Evolutionary conservation across 2,329 filamentous ascomycete species (phyloP), one percentile per base, ranked within the genome.

Genomic region (Claviceps monticola): DNA sequence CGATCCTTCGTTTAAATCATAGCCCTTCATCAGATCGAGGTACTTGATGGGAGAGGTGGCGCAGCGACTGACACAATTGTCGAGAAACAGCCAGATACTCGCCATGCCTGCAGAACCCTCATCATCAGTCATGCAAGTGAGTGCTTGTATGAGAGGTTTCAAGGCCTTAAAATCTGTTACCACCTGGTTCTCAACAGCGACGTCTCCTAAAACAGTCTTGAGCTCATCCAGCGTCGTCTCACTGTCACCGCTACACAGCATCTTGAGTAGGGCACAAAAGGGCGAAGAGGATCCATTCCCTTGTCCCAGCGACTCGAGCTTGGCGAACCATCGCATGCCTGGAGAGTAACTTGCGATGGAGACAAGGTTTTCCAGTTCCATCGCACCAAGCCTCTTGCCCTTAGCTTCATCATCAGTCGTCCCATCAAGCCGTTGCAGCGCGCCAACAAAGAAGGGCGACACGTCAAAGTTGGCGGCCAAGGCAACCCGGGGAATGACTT

Each of bases 281-380:
- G 86, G 84, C 39, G 53, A 55, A 4, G 85, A 88, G 2, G 59
- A 59, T 5, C 14, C 26, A 8, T 55, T 55, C 17, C 60, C 59
- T 41, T 79, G 70, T 1, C 67, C 63, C n/a, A 85, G 71, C 1
- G 74, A 74, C 56, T 84, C 79, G 53, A 71, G 78, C 61, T 86
- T 90, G 56, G 85, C 77, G 71, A 93, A 96, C 91, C 91, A 97
- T 56, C 85, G 82, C 82, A 95, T 93, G 5, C 83, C 83, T 0
- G 86, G 82, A 3, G 89, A 94, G 59, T 83, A 80, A 56, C 82
- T 79, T 3, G 90, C 88, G 62, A 96, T 86, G 34, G 82, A 77
- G 17, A 95, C 79, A 17, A 95, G 72, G 63, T 91, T 86, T 63
- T 89, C 83, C 29, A 96, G 71, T 66, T 95, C 87, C 60, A 90